Conservation (phyloP, 495 filamentous ascomycete species). For the Penicillium argentinense region DNA sequence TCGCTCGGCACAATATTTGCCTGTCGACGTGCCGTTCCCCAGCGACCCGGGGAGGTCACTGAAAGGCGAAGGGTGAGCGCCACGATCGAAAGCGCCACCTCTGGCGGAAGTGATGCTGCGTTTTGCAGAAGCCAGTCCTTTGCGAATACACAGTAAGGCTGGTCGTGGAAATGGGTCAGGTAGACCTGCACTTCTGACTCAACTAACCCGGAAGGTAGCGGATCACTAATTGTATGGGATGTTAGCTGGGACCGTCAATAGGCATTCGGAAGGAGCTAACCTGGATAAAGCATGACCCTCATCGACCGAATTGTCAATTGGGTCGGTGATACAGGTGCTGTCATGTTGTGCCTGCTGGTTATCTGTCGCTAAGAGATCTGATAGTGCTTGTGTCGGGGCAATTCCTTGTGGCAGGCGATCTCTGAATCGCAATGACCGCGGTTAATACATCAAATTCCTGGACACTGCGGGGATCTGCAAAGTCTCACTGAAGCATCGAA, state of each 20-base stretch:
- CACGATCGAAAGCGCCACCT: constrained; percentile 24
- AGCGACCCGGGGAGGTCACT: constrained; percentile 4
- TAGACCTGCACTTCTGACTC: constrained; percentile 25
- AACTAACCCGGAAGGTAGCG: constrained; percentile 12
- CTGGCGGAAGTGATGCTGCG: constrained; percentile 15
- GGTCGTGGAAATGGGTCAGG: constrained; percentile 28
- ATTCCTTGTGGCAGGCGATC: constrained; percentile 4
- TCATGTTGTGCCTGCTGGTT: neutral
- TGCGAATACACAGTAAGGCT: constrained; percentile 28
- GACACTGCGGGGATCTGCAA: neutral
- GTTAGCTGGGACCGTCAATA: neutral
- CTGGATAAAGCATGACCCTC: neutral
- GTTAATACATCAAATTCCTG: neutral
- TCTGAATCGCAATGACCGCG: constrained; percentile 3
- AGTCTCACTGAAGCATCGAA: constrained; percentile 19
- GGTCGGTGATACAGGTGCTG: neutral
- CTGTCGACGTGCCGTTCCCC: neutral
- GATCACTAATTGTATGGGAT: neutral
- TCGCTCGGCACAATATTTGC: constrained; percentile 17
- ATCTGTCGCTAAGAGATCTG: too few species aligned
- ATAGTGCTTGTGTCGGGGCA: neutral
- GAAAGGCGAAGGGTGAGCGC: constrained; percentile 29
- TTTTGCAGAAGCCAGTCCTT: constrained; percentile 22
- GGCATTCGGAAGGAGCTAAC: neutral
- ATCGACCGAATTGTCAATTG: neutral